A percentile compares a stretch with the other conserved stretches of the same genome.
phyloP scores from a whole-genome alignment of 129 eudicot genomes.

The Pulicaria dysenterica region DNA sequence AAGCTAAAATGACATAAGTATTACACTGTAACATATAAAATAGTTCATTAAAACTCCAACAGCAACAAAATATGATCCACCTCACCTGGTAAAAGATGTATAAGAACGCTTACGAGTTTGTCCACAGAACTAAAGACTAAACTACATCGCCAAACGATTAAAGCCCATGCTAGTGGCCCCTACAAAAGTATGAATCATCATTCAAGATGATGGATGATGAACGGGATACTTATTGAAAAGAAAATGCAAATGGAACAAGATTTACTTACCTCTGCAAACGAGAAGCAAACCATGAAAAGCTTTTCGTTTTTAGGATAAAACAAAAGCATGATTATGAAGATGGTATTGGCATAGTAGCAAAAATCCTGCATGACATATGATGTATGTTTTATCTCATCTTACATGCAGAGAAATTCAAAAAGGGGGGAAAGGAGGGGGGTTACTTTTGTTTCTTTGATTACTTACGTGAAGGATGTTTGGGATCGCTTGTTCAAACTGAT shows the following conservation, averaged over 20 bases:
- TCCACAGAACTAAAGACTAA: conserved; percentile 93
- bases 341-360: conserved; percentile 94
- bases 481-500: too few species aligned
- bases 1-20: neutral
- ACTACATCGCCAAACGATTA: conserved; percentile 96
- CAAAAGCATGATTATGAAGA: conserved; percentile 86
- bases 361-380: conserved; percentile 68
- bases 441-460: too few species aligned
- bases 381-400: neutral
- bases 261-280: conserved; percentile 90
- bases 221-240: neutral
- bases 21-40: neutral
- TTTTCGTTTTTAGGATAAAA: conserved; percentile 83
- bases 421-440: too few species aligned
- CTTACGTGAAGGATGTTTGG: too few species aligned
- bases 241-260: neutral
- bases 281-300: conserved; percentile 99
- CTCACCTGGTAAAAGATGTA: conserved; percentile 98
- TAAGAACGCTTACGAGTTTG: conserved; percentile 94
- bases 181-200: conserved; percentile 31
- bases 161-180: conserved; percentile 99
- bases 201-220: neutral
- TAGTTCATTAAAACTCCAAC: neutral
- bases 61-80: conserved; percentile 6
- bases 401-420: neutral